Conservation (phyloP, 768 basidiomycete species). For the Suillus americanus region DNA sequence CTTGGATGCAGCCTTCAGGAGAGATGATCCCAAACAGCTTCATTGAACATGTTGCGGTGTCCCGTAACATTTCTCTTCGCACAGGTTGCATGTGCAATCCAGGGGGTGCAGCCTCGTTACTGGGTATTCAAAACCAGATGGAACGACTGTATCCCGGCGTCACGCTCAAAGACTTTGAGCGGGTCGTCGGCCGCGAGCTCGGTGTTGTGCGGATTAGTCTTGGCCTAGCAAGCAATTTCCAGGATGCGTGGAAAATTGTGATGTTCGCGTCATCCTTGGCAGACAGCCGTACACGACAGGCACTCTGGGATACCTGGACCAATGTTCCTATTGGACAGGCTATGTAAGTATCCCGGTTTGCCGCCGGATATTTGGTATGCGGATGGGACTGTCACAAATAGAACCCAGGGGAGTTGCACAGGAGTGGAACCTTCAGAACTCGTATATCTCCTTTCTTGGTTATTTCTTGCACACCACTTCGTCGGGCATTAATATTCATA, state of each 20-base stretch:
- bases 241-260: conserved; percentile 64
- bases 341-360: conserved; percentile 18
- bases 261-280: conserved; percentile 48
- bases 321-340: conserved; percentile 34
- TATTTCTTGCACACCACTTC: not conserved
- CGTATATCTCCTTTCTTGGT: not conserved
- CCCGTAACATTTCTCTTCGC: conserved; percentile 67
- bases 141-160: conserved; percentile 54
- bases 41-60: conserved; percentile 67
- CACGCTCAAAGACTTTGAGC: conserved; percentile 62
- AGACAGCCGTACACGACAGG: conserved; percentile 33
- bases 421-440: not conserved
- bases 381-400: not conserved
- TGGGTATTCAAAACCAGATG: conserved; percentile 70
- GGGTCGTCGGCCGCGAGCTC: conserved; percentile 60
- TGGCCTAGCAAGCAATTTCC: conserved; percentile 77
- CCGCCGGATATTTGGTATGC: not conserved
- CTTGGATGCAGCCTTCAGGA: conserved; percentile 51
- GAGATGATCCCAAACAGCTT: conserved; percentile 71
- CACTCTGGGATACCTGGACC: conserved; percentile 43
- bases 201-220: conserved; percentile 78
- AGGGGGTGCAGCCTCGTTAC: conserved; percentile 72
- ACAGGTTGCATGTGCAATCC: conserved; percentile 91
- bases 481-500: not conserved
- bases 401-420: not conserved